Conservation (phyloP, 352 stramenopile species). For the Thraustochytrium sp. region DNA sequence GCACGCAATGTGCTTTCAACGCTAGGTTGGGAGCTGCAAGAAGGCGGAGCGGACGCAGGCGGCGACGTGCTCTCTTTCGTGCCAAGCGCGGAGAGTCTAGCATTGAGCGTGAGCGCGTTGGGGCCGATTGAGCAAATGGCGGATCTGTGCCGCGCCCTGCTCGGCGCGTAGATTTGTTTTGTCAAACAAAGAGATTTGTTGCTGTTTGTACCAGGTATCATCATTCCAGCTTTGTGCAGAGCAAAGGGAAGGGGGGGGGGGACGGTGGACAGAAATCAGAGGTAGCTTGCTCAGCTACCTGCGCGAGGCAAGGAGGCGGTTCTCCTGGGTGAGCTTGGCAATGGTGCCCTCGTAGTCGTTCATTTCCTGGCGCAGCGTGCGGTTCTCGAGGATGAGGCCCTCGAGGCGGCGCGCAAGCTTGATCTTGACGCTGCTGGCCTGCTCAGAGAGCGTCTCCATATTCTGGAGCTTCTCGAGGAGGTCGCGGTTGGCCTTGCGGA, state of each 20-base stretch:
- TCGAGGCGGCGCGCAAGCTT: conserved; percentile 32
- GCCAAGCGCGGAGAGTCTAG: too few species aligned
- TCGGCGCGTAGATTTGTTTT: too few species aligned
- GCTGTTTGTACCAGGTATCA: too few species aligned
- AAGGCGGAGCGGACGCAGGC: not conserved
- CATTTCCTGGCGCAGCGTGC: conserved; percentile 24
- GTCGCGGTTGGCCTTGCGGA: not conserved
- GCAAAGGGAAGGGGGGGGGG: too few species aligned
- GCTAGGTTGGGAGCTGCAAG: not conserved
- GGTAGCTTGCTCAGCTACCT: not conserved
- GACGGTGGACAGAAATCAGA: too few species aligned
- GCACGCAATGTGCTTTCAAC: not conserved
- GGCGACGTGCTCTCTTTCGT: not conserved
- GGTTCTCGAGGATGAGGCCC: conserved; percentile 36
- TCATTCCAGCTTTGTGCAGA: too few species aligned
- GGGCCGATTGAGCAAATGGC: too few species aligned
- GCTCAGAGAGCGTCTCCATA: conserved; percentile 22
- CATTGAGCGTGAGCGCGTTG: too few species aligned
- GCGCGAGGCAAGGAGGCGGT: not conserved
- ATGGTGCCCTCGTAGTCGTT: not conserved
- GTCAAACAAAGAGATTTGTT: too few species aligned
- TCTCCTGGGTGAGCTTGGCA: not conserved
- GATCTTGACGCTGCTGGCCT: conserved; percentile 41
- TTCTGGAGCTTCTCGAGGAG: not conserved
- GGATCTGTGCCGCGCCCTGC: too few species aligned